Base-by-base conservation (phyloP, 1,284 basidiomycete species). In the Malassezia sp. region DNA sequence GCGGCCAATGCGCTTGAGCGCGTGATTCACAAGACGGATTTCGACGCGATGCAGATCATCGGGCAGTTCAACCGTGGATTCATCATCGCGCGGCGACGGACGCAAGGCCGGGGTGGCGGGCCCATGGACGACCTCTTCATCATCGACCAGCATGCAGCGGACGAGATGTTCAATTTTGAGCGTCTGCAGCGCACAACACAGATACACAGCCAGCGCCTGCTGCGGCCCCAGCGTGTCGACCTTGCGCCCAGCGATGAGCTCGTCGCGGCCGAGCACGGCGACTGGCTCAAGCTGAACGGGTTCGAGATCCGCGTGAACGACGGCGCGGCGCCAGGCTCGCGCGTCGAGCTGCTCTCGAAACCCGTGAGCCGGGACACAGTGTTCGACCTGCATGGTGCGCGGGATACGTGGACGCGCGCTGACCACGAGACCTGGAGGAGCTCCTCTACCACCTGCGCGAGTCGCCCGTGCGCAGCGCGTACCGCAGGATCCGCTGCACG, bases 121-220 rank as follows among this genome's bases (percentile, higher is more conserved):
- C 15, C 23, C 22, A 60, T 60, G 58, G 66, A 70, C 51, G 67
- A 70, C 29, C 73, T 97, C 36, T 95, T 96, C 72, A 90, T 97
- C 57, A 78, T 96, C 18, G 89, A 90, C 62, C 67, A 70, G 42
- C 85, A 78, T 63, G 77, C 77, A 2, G 73, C 74, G 14, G 91
- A 99, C 71, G 93, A 97, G 72, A 97, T 97, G 74, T 96, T 83
- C 74, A 97, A 96, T 67, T 97, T 96, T 68, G 91, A 99, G 75
- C 84, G 79, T 3, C 72, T 97, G 49, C 91, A 96, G 71, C 76
- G 78, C 50, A 85, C 82, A 21, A 93, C 89, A 3, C 78, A 77
- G 47, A 90, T 99, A 45, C 79, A 84, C 56, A 85, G 83, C 4
- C 91, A 97, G 65, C 79, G 75, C 49, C 74, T 97, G 8, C 80